Evolutionary conservation across 2,329 filamentous ascomycete species (phyloP), one percentile per base, ranked within the genome.

Genomic region (Penicillium sp.): DNA sequence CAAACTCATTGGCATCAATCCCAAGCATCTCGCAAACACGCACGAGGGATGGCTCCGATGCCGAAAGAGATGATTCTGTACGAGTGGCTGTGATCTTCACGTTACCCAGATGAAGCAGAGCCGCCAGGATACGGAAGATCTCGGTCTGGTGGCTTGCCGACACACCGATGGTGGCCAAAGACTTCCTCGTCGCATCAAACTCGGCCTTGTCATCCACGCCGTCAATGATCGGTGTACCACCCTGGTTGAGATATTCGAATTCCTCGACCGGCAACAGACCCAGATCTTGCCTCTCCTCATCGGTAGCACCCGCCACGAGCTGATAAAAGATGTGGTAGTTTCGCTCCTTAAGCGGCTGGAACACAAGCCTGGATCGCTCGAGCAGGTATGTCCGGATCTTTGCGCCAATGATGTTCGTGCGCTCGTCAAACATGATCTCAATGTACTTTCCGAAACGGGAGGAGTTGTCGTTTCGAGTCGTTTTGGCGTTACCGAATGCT

Each of bases 261-360:
- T 97, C 89, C 74, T 98, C 93, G 50, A 96, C 87, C 0, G 93
- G 87, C 49, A 93, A 81, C 64, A 99, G 82, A 47, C 88, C 87
- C 62, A 97, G 85, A 69, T 94, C 89, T 75, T 94, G 86, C 54
- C 89, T 89, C 79, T 97, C 90, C 65, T 87, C 84, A 35, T 96
- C 91, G 1, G 91, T 89, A n/a, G 93, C 91, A 75, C 96, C 95
- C 54, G 93, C 93, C 50, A 97, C 89, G 56, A 99, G 86, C 79
- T 99, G 95, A 79, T 99, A 99, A 82, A 99, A 99, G 72, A 99
- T 94, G 79, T 99, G 95, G 81, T 99, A 99, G 78, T 99, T 99
- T 69, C 95, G 88, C 82, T 99, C 95, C 81, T 97, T 98, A 66
- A 97, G 83, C 45, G 95, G 95, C 76, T 99, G 95, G 79, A 98